phyloP scores from a whole-genome alignment of 176 grass and related monocot genomes.

The Oryza officinalis region DNA sequence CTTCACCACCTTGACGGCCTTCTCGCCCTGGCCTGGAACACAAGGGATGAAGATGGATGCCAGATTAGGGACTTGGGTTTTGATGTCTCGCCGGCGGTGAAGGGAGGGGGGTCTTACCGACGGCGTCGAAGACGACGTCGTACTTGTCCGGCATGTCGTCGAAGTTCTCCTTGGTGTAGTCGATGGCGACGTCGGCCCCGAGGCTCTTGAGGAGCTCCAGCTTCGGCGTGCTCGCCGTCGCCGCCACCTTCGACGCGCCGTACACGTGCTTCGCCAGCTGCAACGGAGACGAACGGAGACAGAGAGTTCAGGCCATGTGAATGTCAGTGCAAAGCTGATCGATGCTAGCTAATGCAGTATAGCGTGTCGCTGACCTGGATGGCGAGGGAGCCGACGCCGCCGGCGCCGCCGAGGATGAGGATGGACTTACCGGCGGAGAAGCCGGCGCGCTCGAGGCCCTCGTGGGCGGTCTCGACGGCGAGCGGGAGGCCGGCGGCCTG shows the following conservation, averaged over 20 bases:
- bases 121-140: conserved; percentile 77
- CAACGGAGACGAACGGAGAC: not conserved
- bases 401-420: conserved; percentile 83
- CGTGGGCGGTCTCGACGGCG: conserved; percentile 70
- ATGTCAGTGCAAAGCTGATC: not conserved
- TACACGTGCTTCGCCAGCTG: conserved; percentile 82
- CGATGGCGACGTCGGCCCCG: conserved; percentile 76
- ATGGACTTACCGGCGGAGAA: conserved; percentile 68
- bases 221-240: conserved; percentile 74
- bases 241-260: conserved; percentile 66
- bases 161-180: conserved; percentile 86
- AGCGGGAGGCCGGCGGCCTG: conserved; percentile 71
- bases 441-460: conserved; percentile 62
- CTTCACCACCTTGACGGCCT: conserved; percentile 72
- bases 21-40: conserved; percentile 84
- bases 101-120: conserved; percentile 48
- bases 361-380: conserved; percentile 58
- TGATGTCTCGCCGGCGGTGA: not conserved
- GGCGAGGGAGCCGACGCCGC: conserved; percentile 78
- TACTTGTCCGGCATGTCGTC: conserved; percentile 77
- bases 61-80: not conserved
- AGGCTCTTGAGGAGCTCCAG: conserved; percentile 78
- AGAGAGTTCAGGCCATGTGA: not conserved
- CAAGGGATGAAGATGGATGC: not conserved
- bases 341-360: not conserved